These are phyloP conservation scores for Monosporascus sp. DNA, from an alignment of 2,329 filamentous ascomycete species.

Conservation along the genomic window DNA sequence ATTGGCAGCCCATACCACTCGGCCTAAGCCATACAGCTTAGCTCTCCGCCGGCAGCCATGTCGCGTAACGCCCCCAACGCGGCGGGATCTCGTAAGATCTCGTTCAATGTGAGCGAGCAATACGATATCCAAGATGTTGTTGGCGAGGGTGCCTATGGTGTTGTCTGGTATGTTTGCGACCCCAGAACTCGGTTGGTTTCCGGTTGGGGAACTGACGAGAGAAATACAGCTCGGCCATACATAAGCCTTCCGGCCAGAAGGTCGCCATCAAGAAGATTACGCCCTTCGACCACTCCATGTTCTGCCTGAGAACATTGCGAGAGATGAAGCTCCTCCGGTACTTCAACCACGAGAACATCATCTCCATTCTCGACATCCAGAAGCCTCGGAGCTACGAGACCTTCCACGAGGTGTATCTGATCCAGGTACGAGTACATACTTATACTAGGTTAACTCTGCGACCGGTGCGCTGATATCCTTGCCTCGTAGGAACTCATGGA, in stretches of 20 bases:
- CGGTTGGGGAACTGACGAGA: slow-evolving; percentile 5
- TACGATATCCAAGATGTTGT: slow-evolving; percentile 99
- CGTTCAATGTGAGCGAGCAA: slow-evolving; percentile 98
- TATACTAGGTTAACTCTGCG: background rate
- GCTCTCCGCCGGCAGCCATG: slow-evolving; percentile 33
- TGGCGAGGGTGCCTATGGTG: slow-evolving; percentile 95
- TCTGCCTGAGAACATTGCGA: slow-evolving; percentile 90
- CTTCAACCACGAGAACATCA: slow-evolving; percentile 99
- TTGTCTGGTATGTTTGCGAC: slow-evolving; percentile 74
- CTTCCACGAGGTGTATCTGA: slow-evolving; percentile 97
- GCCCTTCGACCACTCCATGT: slow-evolving; percentile 98
- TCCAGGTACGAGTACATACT: slow-evolving; percentile 63
- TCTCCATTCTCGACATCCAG: slow-evolving; percentile 98
- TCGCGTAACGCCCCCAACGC: slow-evolving; percentile 55
- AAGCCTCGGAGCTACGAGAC: slow-evolving; percentile 94
- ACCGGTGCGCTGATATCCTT: slow-evolving; percentile 11
- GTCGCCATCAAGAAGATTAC: slow-evolving; percentile 99
- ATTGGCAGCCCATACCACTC: background rate
- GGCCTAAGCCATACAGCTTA: background rate
- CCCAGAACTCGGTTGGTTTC: background rate
- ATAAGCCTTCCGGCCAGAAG: slow-evolving; percentile 97
- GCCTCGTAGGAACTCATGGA: slow-evolving; percentile 84
- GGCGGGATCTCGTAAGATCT: slow-evolving; percentile 82
- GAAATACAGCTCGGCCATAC: slow-evolving; percentile 74
- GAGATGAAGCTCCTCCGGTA: slow-evolving; percentile 99